Base-by-base conservation (phyloP, 805 yeast species). In the Schwanniomyces occidentalis region DNA sequence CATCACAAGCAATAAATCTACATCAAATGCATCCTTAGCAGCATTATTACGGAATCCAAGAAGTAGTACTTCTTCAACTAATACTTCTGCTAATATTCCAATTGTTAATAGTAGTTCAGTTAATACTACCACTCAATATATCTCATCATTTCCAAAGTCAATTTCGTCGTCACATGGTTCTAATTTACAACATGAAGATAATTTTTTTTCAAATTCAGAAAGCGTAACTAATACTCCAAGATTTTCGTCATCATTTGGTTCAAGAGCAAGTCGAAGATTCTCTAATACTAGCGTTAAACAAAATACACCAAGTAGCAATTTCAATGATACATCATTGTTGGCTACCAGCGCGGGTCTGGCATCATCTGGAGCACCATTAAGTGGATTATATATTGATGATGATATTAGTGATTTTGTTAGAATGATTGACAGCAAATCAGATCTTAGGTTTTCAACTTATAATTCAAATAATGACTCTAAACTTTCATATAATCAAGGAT, bases 211-310 rank as follows among this genome's bases (percentile, higher is more conserved):
- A 17, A 43, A 41, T 18, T 40, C 41, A 2, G 65, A 58, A 14
- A 54, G 51, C 29, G 48, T 61, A 4, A 52, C 69, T 16, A 65
- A 51, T 20, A 66, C 81, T 0, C 82, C 85, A 2, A 71, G 80
- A 43, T 83, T 81, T 45, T 75, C 86, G 2, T 79, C 91, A 1
- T 81, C 90, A 0, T 82, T 82, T 56, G 85, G 86, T 0, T 79
- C 81, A n/a, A 63, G 85, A 31, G 70, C 64, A 10, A 63, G 70
- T 38, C 71, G 82, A n/a, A 66, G 85, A 19, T 65, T 61, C 39
- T 59, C 68, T 26, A 63, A 56, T 38, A 55, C 68, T 3, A 57
- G 64, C 26, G 46, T 49, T 14, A 47, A 57, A 15, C 64, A 58
- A 34, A 50, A 51, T 23, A 44, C 53, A 1, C 49, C 58, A 7